Evolutionary conservation across 352 stramenopile species (phyloP).

Genomic region (Phytophthora kernoviae): DNA sequence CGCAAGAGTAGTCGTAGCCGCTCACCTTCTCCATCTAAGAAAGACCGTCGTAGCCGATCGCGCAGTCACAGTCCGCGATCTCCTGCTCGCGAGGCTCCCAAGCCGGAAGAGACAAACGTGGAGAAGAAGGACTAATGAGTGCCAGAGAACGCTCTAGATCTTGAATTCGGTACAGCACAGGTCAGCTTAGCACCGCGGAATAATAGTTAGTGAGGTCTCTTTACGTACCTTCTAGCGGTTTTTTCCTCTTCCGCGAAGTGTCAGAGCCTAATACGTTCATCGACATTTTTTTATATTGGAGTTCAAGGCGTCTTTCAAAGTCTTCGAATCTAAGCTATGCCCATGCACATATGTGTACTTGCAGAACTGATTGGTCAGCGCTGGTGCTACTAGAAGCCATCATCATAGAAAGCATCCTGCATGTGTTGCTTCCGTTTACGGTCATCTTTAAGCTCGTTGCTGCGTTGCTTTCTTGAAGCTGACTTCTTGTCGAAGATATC

Average conservation of each 20-base stretch:
- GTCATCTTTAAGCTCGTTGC: constrained; percentile 82
- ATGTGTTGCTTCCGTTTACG: constrained; percentile 79
- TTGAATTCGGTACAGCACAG: constrained; percentile 32
- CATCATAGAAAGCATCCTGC: constrained; percentile 75
- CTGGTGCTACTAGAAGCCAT: constrained; percentile 31
- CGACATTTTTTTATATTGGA: not conserved
- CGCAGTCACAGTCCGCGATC: constrained; percentile 51
- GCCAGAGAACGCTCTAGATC: constrained; percentile 17
- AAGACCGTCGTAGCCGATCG: constrained; percentile 54
- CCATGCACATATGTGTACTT: constrained; percentile 7
- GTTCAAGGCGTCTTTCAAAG: not conserved
- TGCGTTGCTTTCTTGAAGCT: constrained; percentile 71
- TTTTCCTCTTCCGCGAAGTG: constrained; percentile 14
- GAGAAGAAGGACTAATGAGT: constrained; percentile 34
- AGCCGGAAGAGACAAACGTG: constrained; percentile 13
- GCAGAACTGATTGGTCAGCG: constrained; percentile 2
- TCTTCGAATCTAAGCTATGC: too few relatives aligned
- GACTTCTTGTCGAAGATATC: constrained; percentile 88
- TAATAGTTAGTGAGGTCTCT: constrained; percentile 9
- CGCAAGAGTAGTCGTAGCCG: constrained; percentile 50
- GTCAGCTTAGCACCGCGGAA: constrained; percentile 9
- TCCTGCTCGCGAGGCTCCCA: constrained; percentile 9
- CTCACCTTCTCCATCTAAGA: constrained; percentile 50
- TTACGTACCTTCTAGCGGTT: constrained; percentile 19
- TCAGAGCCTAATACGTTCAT: constrained; percentile 30